phyloP scores from a whole-genome alignment of 2,329 filamentous ascomycete genomes.

The Capronia coronata region DNA sequence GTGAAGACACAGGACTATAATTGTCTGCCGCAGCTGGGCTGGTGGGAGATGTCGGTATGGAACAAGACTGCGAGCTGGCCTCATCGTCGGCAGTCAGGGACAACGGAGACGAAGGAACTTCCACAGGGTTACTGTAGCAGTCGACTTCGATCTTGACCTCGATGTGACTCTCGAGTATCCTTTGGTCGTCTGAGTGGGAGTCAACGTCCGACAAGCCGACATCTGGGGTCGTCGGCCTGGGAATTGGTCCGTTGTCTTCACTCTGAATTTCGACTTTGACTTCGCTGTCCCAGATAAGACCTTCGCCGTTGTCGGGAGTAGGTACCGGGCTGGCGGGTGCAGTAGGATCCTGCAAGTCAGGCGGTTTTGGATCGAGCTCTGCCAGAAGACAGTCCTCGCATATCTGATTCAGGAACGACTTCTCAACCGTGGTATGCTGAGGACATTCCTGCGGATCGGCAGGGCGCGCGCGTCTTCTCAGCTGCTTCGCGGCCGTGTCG shows the following conservation, averaged over 20 bases:
- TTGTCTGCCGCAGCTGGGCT: not conserved
- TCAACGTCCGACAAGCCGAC: not conserved
- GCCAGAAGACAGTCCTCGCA: constrained; percentile 26
- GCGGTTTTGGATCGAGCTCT: constrained; percentile 4
- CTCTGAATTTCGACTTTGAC: constrained; percentile 25
- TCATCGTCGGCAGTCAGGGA: not conserved
- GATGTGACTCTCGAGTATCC: constrained; percentile 22
- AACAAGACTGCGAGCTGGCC: constrained; percentile 1
- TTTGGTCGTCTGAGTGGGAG: constrained; percentile 5
- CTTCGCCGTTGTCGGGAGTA: constrained; percentile 6
- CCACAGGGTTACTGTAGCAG: not conserved
- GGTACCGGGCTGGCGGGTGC: not conserved
- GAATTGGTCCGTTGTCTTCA: not conserved
- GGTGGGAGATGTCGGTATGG: constrained; percentile 1
- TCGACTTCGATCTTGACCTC: constrained; percentile 20
- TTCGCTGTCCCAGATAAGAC: constrained; percentile 26
- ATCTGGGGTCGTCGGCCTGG: not conserved
- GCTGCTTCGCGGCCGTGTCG: not conserved
- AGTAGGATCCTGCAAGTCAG: not conserved
- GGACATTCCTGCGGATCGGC: constrained; percentile 16
- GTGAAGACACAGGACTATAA: not conserved
- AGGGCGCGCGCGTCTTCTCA: constrained; percentile 2
- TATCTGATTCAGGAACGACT: constrained; percentile 27
- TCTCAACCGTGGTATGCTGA: constrained; percentile 15
- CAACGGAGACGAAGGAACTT: constrained; percentile 6